These are phyloP conservation scores for Evansstolkia leycettana DNA, from an alignment of 495 filamentous ascomycete species.

Conservation along the genomic window DNA sequence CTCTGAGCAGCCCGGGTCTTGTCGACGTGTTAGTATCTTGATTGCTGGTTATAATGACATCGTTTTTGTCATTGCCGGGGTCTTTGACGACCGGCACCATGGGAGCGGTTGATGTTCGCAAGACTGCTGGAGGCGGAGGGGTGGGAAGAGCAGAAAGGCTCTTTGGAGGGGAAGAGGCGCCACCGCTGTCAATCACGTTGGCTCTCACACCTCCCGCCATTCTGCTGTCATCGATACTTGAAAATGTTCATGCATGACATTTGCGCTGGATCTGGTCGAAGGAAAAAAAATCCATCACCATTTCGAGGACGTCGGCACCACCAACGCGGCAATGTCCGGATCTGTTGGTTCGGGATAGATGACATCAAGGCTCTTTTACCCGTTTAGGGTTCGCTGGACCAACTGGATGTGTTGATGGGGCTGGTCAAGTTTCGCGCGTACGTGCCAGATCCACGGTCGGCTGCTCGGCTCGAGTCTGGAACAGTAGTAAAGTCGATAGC, in stretches of 20 bases:
- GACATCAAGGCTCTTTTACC: conserved; percentile 4
- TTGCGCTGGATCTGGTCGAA: conserved; percentile 12
- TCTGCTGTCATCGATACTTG: conserved; percentile 7
- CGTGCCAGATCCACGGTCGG: too few species aligned
- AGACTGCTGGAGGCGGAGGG: not conserved
- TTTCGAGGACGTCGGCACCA: not conserved
- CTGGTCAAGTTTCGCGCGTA: too few species aligned
- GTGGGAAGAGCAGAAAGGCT: conserved; percentile 3
- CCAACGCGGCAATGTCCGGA: conserved; percentile 2
- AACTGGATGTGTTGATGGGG: too few species aligned
- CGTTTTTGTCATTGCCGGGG: conserved; percentile 4
- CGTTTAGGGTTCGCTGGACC: too few species aligned
- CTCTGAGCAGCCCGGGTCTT: conserved; percentile 6
- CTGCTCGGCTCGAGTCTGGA: not conserved
- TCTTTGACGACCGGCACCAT: not conserved
- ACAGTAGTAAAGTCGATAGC: too few species aligned
- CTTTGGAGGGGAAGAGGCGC: conserved; percentile 4
- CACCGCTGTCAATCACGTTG: conserved; percentile 9
- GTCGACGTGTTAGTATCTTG: not conserved
- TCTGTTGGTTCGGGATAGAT: conserved; percentile 1
- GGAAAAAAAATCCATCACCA: conserved; percentile 9
- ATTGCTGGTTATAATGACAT: not conserved
- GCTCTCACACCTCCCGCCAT: conserved; percentile 20
- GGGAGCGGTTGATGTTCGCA: conserved; percentile 8
- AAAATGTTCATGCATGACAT: conserved; percentile 10